Base-by-base conservation (phyloP, 306 rosid genomes). In the Mucuna pruriens region DNA sequence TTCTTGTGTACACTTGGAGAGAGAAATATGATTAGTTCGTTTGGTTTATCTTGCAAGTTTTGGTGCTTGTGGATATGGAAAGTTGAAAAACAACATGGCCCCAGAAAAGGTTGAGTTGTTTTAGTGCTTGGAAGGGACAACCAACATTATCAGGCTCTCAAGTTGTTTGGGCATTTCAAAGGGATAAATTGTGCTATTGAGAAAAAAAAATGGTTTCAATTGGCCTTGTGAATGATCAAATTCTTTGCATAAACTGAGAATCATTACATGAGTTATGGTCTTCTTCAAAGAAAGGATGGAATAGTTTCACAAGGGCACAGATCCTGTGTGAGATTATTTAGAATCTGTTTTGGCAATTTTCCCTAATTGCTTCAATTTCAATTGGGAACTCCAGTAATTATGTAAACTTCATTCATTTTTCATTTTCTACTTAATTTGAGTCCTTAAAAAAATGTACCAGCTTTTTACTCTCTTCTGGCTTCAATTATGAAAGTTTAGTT, bases 1-100 rank as follows among this genome's bases (percentile, higher is more conserved):
- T 90, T 68, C 90, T 91, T 85, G 81, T 88, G 48, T 90, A 72
- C 70, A 91, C 94, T 7, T 89, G 95, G 95, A 93, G 91, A 70
- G 97, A 93, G 74, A 93, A 93, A 75, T 93, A 91, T 74, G 97
- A 93, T 84, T 92, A 87, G 84, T 46, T 48, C 10, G 0, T 15
- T 36, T 25, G 1, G 4, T 16, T 7, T 20, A 1, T 22, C 31
- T 29, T 29, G 58, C 46, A 74, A 42, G 16, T n/a, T 73, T 25
- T 60, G 71, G 58, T 58, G 31, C 44, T 75, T 58, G 44, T 75
- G 42, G 26, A 38, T 10, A 38, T 23, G 74, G 33, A 64, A n/a
- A n/a, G n/a, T n/a, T n/a, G n/a, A n/a, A n/a, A n/a, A 64, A 66
- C 44, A 48, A n/a, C 62, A 71, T 29, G 44, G 29, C 9, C 48